phyloP scores from a whole-genome alignment of 306 rosid genomes.

The Vigna mungo region DNA sequence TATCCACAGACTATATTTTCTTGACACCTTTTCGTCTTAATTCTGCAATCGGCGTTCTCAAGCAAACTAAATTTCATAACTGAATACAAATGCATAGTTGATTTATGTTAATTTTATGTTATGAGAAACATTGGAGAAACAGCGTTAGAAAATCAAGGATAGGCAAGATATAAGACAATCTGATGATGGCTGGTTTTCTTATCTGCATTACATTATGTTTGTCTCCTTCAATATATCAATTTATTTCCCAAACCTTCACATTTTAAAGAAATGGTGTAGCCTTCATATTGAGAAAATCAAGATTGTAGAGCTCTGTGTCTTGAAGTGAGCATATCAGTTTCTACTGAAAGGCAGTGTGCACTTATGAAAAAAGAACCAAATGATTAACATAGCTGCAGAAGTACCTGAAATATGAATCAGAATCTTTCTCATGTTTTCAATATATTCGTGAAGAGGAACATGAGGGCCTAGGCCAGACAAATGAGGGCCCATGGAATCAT shows the following conservation, averaged over 20 bases:
- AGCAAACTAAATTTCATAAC: neutral
- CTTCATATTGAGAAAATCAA: neutral
- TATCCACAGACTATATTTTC: conserved; percentile 8
- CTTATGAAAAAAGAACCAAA: conserved; percentile 22
- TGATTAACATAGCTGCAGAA: conserved; percentile 27
- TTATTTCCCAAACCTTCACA: conserved; percentile 14
- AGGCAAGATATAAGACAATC: neutral
- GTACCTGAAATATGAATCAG: conserved; percentile 78
- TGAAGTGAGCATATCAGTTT: conserved; percentile 14
- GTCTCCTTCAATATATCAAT: neutral
- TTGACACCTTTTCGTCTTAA: neutral
- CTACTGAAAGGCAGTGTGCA: conserved; percentile 1
- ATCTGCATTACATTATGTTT: neutral
- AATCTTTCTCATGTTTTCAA: conserved; percentile 80
- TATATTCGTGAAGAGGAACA: conserved; percentile 86
- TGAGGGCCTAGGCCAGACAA: conserved; percentile 91
- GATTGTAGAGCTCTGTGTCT: conserved; percentile 1
- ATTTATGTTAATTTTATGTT: neutral
- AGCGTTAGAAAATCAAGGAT: neutral
- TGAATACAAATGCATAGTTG: neutral
- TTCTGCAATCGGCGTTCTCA: neutral
- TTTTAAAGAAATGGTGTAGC: neutral
- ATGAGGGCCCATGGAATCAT: conserved; percentile 96
- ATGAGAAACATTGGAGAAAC: conserved; percentile 3
- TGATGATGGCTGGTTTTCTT: conserved; percentile 23